phyloP scores from a whole-genome alignment of 2,329 filamentous ascomycete genomes.

The Kalaharituber pfeilii region DNA sequence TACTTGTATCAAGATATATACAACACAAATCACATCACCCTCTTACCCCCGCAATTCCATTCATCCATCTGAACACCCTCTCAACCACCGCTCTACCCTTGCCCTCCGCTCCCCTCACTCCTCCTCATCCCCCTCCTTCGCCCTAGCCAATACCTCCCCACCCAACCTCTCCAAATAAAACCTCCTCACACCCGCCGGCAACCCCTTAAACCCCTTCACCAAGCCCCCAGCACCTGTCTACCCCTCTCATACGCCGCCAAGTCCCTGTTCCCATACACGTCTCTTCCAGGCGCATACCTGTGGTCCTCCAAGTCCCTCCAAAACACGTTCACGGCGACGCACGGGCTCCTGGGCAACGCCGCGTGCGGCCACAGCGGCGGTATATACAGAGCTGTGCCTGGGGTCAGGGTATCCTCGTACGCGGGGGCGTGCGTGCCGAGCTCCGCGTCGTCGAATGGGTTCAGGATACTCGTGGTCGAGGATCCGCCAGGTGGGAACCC shows the following conservation, averaged over 20 bases:
- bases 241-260: conserved; percentile 70
- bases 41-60: neutral
- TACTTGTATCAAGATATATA: too few relatives aligned
- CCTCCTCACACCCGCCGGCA: conserved; percentile 48
- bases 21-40: too few relatives aligned
- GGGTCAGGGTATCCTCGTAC: conserved; percentile 45
- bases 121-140: conserved; percentile 52
- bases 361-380: conserved; percentile 76
- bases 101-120: conserved; percentile 24
- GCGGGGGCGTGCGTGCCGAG: conserved; percentile 25
- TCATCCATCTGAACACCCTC: neutral
- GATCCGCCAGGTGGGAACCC: conserved; percentile 60
- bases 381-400: conserved; percentile 64
- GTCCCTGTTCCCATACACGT: conserved; percentile 80
- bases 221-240: conserved; percentile 53
- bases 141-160: conserved; percentile 41
- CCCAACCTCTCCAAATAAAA: conserved; percentile 62
- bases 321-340: conserved; percentile 78
- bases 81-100: neutral
- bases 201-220: conserved; percentile 41
- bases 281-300: conserved; percentile 53
- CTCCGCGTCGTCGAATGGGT: conserved; percentile 39
- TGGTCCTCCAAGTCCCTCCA: conserved; percentile 49
- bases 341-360: conserved; percentile 39
- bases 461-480: conserved; percentile 52